Base-by-base conservation (phyloP, 495 filamentous ascomycete species). In the Lophiostoma macrostomum region DNA sequence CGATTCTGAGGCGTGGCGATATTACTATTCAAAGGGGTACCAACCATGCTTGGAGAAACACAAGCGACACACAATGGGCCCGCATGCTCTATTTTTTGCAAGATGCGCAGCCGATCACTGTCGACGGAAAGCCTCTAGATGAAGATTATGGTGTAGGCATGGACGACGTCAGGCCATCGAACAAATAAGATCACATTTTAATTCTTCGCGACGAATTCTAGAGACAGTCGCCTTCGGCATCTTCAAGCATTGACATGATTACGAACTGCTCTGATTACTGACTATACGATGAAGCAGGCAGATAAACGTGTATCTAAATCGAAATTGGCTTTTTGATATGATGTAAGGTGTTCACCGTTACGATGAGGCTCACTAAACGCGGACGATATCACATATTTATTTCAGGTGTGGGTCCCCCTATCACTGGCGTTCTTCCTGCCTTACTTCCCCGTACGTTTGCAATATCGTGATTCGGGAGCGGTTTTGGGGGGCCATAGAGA, bases 1-100 rank as follows among this genome's bases (percentile, higher is more conserved):
- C 46, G 40, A 20, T 39, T 22, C 50, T 69, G 64, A 63, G 57
- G 50, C 46, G 42, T 22, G 66, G 66, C 13, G 66, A 69, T 41
- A 40, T 65, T 18, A 46, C 56, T 6, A 50, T 69, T 12, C 65
- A 69, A 42, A 32, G 66, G 14, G 66, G 64, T 11, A 67, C 64
- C 19, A 65, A 27, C 5, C 64, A 67, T 45, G 61, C 65, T 6
- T 69, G 66, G 66, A 47, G 58, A 29, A 69, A 69, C 41, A 40
- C 50, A 13, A 44, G 41, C 37, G 45, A 65, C 50, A 74, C 63
- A 8, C 66, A 75, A 50, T 45, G 38, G 16, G 38, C 25, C 3
- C 16, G 50, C 7, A 53, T 53, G 50, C 16, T 53, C 5, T 53
- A 20, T 32, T 5, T 53, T 32, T 18, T 53, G 18, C 29, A 32